Conservation (phyloP, 2,329 filamentous ascomycete genomes). For the Talaromyces sp. region DNA sequence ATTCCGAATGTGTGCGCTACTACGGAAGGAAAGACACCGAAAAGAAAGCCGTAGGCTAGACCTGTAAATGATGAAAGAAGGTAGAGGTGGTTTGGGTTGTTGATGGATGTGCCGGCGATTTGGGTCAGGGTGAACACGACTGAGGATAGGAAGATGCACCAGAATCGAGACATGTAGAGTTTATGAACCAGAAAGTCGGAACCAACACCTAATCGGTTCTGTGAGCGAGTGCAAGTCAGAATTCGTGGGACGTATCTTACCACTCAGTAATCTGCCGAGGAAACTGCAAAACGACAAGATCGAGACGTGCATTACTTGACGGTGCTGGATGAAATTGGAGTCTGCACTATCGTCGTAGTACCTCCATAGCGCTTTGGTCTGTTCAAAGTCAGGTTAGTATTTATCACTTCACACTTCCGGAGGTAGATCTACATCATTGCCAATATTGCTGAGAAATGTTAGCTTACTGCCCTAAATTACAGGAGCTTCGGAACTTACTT, state of each 20-base stretch:
- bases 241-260: conserved; percentile 45
- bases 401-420: neutral
- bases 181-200: conserved; percentile 86
- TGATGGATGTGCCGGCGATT: conserved; percentile 68
- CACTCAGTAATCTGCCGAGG: conserved; percentile 71
- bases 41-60: conserved; percentile 86
- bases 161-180: conserved; percentile 76
- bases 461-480: neutral
- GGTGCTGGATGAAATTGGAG: conserved; percentile 71
- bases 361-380: conserved; percentile 77
- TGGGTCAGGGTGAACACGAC: conserved; percentile 77
- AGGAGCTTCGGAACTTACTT: conserved; percentile 61
- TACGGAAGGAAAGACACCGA: conserved; percentile 89
- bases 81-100: conserved; percentile 72
- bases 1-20: conserved; percentile 89
- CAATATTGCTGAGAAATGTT: conserved; percentile 70
- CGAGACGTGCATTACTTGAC: conserved; percentile 88
- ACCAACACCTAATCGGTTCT: conserved; percentile 63
- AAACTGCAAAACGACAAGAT: conserved; percentile 90
- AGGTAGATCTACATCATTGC: conserved; percentile 63
- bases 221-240: conserved; percentile 1
- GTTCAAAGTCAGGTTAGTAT: conserved; percentile 6
- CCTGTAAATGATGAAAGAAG: conserved; percentile 81
- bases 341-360: conserved; percentile 72
- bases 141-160: conserved; percentile 80